phyloP scores from a whole-genome alignment of 768 basidiomycete species.

The Suillus placidus region DNA sequence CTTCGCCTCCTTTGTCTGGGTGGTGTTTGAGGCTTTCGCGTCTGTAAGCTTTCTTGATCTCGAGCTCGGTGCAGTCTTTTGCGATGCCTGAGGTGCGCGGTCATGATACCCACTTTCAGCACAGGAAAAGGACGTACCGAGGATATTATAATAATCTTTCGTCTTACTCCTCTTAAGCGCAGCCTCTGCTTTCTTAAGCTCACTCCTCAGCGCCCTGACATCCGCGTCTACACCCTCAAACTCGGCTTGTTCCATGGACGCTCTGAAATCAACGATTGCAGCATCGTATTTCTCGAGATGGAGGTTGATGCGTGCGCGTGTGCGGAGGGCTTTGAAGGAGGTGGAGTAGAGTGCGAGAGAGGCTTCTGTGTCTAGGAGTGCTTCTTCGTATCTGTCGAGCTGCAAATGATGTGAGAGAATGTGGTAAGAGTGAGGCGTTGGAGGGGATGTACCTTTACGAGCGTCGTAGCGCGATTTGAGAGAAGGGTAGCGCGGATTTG shows the following conservation, averaged over 20 bases:
- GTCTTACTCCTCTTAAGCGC: constrained; percentile 86
- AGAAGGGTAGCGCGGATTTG: constrained; percentile 79
- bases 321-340: constrained; percentile 86
- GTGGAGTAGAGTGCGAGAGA: constrained; percentile 63
- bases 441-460: constrained; percentile 59
- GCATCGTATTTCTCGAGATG: constrained; percentile 75
- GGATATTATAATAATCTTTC: constrained; percentile 88
- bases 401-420: constrained; percentile 27
- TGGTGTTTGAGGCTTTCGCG: constrained; percentile 84
- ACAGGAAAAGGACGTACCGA: constrained; percentile 35
- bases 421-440: background rate
- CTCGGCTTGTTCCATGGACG: constrained; percentile 73
- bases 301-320: constrained; percentile 79
- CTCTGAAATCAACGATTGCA: constrained; percentile 74
- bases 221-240: constrained; percentile 68
- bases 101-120: background rate
- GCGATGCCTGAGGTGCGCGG: constrained; percentile 39
- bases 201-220: constrained; percentile 58
- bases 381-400: constrained; percentile 68
- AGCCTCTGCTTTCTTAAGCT: constrained; percentile 81
- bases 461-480: constrained; percentile 82
- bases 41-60: constrained; percentile 92
- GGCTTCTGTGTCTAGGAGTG: constrained; percentile 68
- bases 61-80: constrained; percentile 63
- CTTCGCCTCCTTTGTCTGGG: constrained; percentile 92